Base-by-base conservation (phyloP, 768 basidiomycete genomes). In the Chlorophyllum brunneum region DNA sequence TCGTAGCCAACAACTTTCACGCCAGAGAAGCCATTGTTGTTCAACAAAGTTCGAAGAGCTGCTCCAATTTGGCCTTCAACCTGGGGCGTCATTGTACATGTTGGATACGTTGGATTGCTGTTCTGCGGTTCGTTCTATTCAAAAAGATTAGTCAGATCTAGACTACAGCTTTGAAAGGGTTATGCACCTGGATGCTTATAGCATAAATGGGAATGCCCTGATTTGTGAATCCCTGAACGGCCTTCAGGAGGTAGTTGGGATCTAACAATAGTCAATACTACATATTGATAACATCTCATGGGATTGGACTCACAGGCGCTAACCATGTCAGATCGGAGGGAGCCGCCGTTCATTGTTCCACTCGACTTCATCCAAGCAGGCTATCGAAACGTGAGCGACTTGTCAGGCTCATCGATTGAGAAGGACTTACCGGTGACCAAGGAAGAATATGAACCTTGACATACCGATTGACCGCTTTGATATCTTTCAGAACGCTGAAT, bases 291-390 rank as follows among this genome's bases (percentile, higher is more conserved):
- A 10, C 6, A n/a, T 4, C 18, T 40, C 20, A 18, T 48, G n/a
- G 7, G 47, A 10, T 1, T 45, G 20, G 6, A 67, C 81, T 54
- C 55, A 86, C 82, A 83, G 0, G 67, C 62, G 34, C 62, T 63
- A 33, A 77, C 65, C 51, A 80, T 81, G 39, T 71, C 67, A 0
- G 79, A 74, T 24, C 73, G 58, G 46, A 89, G 63, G 10, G 75
- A 78, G 27, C 86, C 86, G 1, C 87, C 87, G 23, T 80, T 72
- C 83, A 88, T 87, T 0, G 78, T 78, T 3, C 74, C 75, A 51
- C 75, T 80, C 42, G 68, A 71, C 65, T 90, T 90, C 86, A 88
- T 88, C 88, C 88, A 91, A 3, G 70, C 84, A 8, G 88, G 88
- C 86, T 88, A 31, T 23, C 1, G 20, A 18, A 29, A 13, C 36